A percentile compares a stretch with the other conserved stretches of the same genome.
These are phyloP conservation scores for Cadophora gregata DNA, from an alignment of 2,329 filamentous ascomycete genomes.

Conservation along the genomic window DNA sequence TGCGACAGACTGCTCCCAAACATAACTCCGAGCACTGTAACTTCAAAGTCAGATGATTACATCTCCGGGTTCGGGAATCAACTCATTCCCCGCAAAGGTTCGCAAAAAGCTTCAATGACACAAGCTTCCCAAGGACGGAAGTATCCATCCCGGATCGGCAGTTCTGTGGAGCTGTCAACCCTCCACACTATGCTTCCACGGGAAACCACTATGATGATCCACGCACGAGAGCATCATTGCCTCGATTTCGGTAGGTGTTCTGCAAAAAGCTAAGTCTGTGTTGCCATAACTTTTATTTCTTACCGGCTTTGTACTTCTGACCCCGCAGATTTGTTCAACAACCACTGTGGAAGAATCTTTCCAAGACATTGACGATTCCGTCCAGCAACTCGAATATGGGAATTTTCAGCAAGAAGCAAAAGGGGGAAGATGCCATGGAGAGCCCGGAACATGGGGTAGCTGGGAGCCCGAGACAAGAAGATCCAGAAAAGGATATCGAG, in stretches of 20 bases:
- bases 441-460: not conserved
- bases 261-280: not conserved
- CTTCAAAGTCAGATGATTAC: not conserved
- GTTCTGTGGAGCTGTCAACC: not conserved
- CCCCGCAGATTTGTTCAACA: not conserved
- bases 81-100: not conserved
- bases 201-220: not conserved
- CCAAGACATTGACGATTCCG: not conserved
- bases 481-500: conserved; percentile 16
- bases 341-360: not conserved
- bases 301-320: not conserved
- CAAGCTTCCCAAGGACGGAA: not conserved
- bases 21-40: not conserved
- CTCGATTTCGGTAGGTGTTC: not conserved
- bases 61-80: not conserved
- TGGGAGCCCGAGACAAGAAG: not conserved
- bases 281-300: not conserved
- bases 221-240: not conserved
- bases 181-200: not conserved
- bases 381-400: not conserved
- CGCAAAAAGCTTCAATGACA: not conserved
- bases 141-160: not conserved
- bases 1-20: not conserved
- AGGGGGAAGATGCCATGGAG: not conserved
- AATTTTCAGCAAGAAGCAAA: conserved; percentile 3